Percentiles rank a stretch among this genome's conserved stretches.
phyloP scores from a whole-genome alignment of 2,329 filamentous ascomycete species.

The Bipolaris gigantea region DNA sequence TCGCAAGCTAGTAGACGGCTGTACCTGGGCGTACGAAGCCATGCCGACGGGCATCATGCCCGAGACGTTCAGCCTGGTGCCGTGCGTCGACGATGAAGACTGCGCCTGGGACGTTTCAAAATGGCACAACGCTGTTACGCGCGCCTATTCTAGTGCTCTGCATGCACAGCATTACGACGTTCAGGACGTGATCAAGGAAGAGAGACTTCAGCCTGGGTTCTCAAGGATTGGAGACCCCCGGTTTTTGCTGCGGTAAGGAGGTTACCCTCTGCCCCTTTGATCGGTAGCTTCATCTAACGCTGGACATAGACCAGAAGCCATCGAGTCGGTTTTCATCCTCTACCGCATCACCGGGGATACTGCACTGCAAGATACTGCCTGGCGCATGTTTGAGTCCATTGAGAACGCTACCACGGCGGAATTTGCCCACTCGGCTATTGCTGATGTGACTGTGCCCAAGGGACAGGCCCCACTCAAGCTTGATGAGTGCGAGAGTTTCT shows the following conservation, averaged over 20 bases:
- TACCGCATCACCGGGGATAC: conserved; percentile 84
- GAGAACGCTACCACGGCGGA: conserved; percentile 66
- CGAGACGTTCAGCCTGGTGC: conserved; percentile 50
- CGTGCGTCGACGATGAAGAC: conserved; percentile 46
- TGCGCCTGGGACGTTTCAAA: conserved; percentile 50
- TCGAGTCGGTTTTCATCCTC: conserved; percentile 87
- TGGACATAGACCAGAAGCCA: conserved; percentile 70
- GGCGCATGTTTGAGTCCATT: conserved; percentile 80
- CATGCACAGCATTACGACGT: conserved; percentile 20
- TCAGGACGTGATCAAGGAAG: conserved; percentile 40
- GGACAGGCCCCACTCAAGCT: conserved; percentile 31
- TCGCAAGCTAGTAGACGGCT: conserved; percentile 56
- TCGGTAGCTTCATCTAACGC: background rate
- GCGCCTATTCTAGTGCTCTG: conserved; percentile 17
- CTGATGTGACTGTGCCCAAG: conserved; percentile 58
- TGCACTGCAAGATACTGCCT: conserved; percentile 76
- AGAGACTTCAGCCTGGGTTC: conserved; percentile 48
- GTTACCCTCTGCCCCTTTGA: background rate
- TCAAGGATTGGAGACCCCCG: conserved; percentile 41
- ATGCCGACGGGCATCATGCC: conserved; percentile 59
- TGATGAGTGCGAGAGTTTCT: conserved; percentile 68
- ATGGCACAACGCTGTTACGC: conserved; percentile 48
- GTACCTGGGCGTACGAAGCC: conserved; percentile 58
- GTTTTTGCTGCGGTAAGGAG: conserved; percentile 47
- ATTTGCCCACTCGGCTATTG: conserved; percentile 70